A percentile compares a stretch with the other conserved stretches of the same genome.
Evolutionary conservation across 208 protist species (phyloP).

Genomic region (Leishmania turanica): DNA sequence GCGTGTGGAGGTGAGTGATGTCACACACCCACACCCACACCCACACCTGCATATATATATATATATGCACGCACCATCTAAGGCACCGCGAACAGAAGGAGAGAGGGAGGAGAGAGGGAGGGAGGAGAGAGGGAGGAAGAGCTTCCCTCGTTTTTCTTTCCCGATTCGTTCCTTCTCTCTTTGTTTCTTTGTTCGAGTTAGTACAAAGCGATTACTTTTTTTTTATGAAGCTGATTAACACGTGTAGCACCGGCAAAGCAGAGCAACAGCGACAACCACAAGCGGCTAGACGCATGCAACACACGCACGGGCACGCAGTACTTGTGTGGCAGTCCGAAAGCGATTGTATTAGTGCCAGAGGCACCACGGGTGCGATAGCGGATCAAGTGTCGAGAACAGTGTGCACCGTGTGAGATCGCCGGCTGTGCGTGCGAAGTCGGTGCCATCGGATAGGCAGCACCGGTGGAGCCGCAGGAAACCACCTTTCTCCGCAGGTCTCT

Average conservation of each 20-base stretch:
- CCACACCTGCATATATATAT: background rate
- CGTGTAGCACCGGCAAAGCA: background rate
- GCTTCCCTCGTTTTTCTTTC: background rate
- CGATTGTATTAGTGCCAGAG: background rate
- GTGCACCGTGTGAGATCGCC: background rate
- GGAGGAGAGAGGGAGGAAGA: no score
- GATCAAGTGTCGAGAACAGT: background rate
- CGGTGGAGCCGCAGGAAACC: background rate
- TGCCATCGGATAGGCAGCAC: background rate
- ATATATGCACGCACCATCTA: background rate
- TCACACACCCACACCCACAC: background rate
- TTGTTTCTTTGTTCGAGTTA: background rate
- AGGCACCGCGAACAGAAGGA: constrained; percentile 4
- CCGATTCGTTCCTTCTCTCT: constrained; percentile 1
- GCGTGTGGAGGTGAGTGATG: no score
- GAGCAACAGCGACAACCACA: background rate
- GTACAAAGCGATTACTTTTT: background rate
- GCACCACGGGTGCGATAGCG: background rate
- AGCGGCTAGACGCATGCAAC: background rate
- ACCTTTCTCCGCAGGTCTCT: background rate
- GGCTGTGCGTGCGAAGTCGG: background rate
- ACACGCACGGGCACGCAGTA: background rate
- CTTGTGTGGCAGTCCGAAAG: background rate
- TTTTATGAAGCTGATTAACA: background rate
- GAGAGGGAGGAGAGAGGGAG: background rate